A percentile compares a stretch with the other conserved stretches of the same genome.
Conservation (phyloP, 139 green algal genomes). For the Asterochloris sp. region DNA sequence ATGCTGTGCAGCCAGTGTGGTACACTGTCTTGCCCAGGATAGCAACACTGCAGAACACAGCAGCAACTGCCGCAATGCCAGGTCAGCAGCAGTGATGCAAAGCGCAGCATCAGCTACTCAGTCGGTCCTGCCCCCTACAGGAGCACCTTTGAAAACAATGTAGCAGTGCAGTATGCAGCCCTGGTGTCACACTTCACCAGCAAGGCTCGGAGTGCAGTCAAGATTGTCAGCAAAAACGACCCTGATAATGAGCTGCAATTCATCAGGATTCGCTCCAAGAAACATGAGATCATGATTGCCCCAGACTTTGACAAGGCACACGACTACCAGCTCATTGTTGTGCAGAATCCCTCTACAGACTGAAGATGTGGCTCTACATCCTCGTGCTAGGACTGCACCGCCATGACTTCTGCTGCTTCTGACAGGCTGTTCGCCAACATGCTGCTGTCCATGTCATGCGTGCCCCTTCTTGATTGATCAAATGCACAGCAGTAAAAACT, state of each 20-base stretch:
- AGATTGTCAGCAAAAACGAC: constrained; percentile 60
- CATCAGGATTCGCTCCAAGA: constrained; percentile 73
- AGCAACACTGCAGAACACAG: too few relatives aligned
- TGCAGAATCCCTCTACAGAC: constrained; percentile 60
- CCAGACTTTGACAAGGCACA: constrained; percentile 71
- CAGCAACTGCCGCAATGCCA: too few relatives aligned
- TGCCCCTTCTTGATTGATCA: too few relatives aligned
- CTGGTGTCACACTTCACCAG: constrained; percentile 61
- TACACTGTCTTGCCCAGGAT: too few relatives aligned
- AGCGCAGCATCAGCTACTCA: not conserved
- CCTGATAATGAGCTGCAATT: constrained; percentile 83
- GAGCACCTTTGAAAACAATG: constrained; percentile 77
- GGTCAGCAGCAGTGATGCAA: too few relatives aligned
- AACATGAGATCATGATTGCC: constrained; percentile 89
- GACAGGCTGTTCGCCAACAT: too few relatives aligned
- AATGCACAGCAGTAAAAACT: too few relatives aligned
- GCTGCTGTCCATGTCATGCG: too few relatives aligned
- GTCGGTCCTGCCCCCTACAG: constrained; percentile 16
- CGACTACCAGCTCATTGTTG: constrained; percentile 70
- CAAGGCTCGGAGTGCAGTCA: constrained; percentile 71
- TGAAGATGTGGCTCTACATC: not conserved
- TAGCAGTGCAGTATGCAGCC: constrained; percentile 62
- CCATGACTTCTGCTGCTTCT: too few relatives aligned
- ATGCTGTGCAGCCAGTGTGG: too few relatives aligned
- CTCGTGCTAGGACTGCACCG: too few relatives aligned